phyloP scores from a whole-genome alignment of 2,329 filamentous ascomycete genomes.

The Septoria linicola region DNA sequence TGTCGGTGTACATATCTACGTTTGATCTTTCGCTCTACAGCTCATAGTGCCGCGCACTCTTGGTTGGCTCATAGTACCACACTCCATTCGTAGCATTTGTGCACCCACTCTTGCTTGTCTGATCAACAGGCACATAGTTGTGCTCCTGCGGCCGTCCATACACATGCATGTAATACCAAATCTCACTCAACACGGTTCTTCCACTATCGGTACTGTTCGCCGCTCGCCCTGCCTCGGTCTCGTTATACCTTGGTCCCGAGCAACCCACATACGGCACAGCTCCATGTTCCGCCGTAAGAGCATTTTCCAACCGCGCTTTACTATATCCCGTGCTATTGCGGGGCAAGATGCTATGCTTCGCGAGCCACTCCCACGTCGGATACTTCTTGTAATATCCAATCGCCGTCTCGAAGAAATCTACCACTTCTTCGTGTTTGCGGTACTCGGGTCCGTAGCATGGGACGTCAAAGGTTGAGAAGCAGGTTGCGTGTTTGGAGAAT shows the following conservation, averaged over 20 bases:
- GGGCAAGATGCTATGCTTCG: conserved; percentile 54
- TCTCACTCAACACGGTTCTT: conserved; percentile 58
- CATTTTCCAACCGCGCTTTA: conserved; percentile 53
- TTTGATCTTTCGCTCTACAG: not conserved
- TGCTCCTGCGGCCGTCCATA: conserved; percentile 57
- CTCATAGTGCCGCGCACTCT: conserved; percentile 1
- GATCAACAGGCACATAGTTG: conserved; percentile 50
- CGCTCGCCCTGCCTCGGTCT: conserved; percentile 57
- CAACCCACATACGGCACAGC: conserved; percentile 62
- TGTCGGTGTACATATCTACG: too few relatives aligned
- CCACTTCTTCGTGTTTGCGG: conserved; percentile 57
- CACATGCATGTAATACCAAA: conserved; percentile 67
- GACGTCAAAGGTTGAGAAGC: conserved; percentile 64
- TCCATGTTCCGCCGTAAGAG: conserved; percentile 53
- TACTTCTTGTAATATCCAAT: conserved; percentile 58
- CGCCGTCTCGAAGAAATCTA: conserved; percentile 63
- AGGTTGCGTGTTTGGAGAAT: conserved; percentile 47
- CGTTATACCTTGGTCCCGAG: conserved; percentile 59
- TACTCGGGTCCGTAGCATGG: conserved; percentile 64
- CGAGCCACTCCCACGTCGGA: conserved; percentile 63
- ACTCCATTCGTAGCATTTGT: conserved; percentile 55
- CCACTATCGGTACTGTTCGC: conserved; percentile 53
- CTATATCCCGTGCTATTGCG: conserved; percentile 60
- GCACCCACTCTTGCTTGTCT: conserved; percentile 54
- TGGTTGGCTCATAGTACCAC: conserved; percentile 54